Evolutionary conservation across 2,329 filamentous ascomycete species (phyloP).

Genomic region (Ceratocystis diversiconidia): DNA sequence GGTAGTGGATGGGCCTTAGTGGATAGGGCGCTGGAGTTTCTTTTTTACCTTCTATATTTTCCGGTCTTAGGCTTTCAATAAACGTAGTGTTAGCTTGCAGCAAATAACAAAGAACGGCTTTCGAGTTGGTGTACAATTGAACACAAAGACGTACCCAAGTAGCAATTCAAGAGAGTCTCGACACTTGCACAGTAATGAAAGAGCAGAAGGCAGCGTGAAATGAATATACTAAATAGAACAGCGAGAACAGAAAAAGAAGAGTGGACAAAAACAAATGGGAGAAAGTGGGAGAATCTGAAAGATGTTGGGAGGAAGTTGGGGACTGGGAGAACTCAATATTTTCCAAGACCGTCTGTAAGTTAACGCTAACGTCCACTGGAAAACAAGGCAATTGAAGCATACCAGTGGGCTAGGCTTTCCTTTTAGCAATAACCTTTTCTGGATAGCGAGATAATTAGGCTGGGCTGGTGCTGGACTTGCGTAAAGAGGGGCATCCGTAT

Average conservation of each 20-base stretch:
- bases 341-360: slow-evolving; percentile 4
- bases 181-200: not conserved
- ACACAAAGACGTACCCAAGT: not conserved
- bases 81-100: not conserved
- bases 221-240: not conserved
- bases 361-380: not conserved
- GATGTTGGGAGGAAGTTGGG: slow-evolving; percentile 12
- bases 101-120: not conserved
- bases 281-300: slow-evolving; percentile 7
- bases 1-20: not conserved
- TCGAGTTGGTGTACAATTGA: not conserved
- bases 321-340: slow-evolving; percentile 7
- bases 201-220: not conserved
- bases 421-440: not conserved
- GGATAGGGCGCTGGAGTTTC: not conserved
- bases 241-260: not conserved
- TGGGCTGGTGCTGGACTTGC: not conserved
- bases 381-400: not conserved
- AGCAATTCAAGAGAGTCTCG: not conserved
- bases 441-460: not conserved
- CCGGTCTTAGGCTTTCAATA: not conserved
- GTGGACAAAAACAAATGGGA: not conserved
- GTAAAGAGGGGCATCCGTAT: slow-evolving; percentile 5
- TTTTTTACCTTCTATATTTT: not conserved
- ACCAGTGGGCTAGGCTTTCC: not conserved